Percentiles rank a stretch among this genome's conserved stretches.
Conservation (phyloP, 305 asterid genomes). For the Fraxinus sp. region DNA sequence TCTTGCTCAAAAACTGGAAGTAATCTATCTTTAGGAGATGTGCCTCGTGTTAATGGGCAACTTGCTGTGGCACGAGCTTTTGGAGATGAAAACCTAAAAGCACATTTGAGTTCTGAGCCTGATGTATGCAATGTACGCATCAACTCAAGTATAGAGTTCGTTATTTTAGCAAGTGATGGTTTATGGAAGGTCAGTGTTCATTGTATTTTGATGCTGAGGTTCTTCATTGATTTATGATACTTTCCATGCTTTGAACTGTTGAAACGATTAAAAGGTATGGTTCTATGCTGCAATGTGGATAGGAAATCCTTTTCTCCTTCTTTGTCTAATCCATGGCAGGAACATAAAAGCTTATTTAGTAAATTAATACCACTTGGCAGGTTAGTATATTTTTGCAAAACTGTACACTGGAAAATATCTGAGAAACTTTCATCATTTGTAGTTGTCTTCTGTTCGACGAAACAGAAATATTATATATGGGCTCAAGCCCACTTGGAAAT, state of each 20-base stretch:
- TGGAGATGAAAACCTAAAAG: constrained; percentile 81
- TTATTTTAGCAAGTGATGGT: constrained; percentile 82
- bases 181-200: constrained; percentile 71
- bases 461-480: background rate
- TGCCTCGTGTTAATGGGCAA: constrained; percentile 83
- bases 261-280: background rate
- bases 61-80: constrained; percentile 88
- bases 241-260: background rate
- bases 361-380: background rate
- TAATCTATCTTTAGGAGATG: constrained; percentile 53
- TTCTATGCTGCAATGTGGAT: background rate
- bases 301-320: background rate
- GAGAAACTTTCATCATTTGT: background rate
- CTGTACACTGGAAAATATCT: background rate
- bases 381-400: background rate
- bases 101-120: constrained; percentile 82
- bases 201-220: background rate
- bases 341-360: background rate
- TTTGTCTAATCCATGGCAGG: background rate
- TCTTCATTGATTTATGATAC: background rate
- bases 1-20: background rate
- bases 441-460: background rate
- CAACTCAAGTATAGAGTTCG: constrained; percentile 47
- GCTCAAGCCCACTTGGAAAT: background rate
- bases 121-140: constrained; percentile 53